Percentiles rank a stretch among this genome's conserved stretches.
These are phyloP conservation scores for Mucor piriformis DNA, from an alignment of 371 early-diverging fungal genomes.

Conservation along the genomic window DNA sequence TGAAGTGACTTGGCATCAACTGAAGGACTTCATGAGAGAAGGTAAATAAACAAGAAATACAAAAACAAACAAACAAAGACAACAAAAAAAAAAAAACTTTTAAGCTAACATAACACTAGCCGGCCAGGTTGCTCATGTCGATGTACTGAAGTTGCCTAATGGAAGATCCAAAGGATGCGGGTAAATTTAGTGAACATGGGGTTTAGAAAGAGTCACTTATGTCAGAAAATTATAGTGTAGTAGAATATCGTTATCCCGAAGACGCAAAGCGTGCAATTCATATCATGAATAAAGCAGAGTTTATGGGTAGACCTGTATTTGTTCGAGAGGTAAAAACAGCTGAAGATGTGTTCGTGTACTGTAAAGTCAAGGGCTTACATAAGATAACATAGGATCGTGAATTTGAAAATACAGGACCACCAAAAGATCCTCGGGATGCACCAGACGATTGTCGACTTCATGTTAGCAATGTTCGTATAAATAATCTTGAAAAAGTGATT, in stretches of 20 bases:
- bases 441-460: conserved; percentile 64
- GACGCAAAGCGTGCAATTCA: conserved; percentile 83
- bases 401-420: conserved; percentile 44
- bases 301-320: conserved; percentile 82
- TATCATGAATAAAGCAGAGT: conserved; percentile 67
- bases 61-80: background rate
- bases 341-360: background rate
- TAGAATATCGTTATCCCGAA: conserved; percentile 77
- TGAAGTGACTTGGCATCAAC: conserved; percentile 61
- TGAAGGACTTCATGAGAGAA: conserved; percentile 83
- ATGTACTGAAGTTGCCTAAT: conserved; percentile 60
- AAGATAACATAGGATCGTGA: conserved; percentile 56
- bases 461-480: conserved; percentile 65
- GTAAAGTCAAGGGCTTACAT: background rate
- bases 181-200: conserved; percentile 24
- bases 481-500: background rate
- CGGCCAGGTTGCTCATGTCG: conserved; percentile 73
- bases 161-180: conserved; percentile 71
- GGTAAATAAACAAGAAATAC: no score
- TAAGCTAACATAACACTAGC: conserved; percentile 33
- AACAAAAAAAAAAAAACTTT: background rate
- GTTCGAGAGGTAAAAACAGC: conserved; percentile 54
- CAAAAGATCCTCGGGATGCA: conserved; percentile 51
- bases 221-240: conserved; percentile 53
- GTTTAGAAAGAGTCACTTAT: background rate